A percentile compares a stretch with the other conserved stretches of the same genome.
Evolutionary conservation across 768 basidiomycete genomes (phyloP).

Genomic region (Floccularia luteovirens): DNA sequence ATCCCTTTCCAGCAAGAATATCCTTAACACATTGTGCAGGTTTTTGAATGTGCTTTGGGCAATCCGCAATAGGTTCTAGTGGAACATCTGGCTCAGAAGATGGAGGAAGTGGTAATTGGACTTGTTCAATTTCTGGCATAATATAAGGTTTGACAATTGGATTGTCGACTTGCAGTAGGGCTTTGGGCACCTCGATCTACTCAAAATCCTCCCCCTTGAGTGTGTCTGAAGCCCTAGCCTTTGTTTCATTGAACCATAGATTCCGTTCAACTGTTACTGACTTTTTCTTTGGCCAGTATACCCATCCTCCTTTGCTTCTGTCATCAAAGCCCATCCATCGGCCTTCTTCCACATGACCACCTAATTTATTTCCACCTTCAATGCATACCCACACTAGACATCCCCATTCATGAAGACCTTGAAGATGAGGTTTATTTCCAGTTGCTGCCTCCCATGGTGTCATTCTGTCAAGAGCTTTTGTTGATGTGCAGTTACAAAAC

Average conservation of each 20-base stretch:
- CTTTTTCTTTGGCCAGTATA: constrained; percentile 21
- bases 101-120: too few relatives aligned
- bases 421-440: constrained; percentile 16
- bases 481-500: constrained; percentile 21
- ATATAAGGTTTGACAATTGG: background rate
- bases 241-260: constrained; percentile 8
- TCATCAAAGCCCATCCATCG: constrained; percentile 19
- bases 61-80: background rate
- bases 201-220: background rate
- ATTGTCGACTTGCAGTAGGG: background rate
- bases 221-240: background rate
- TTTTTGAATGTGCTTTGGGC: background rate
- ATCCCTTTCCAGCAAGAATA: background rate
- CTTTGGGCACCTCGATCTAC: background rate
- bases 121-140: background rate
- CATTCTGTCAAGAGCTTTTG: constrained; percentile 8
- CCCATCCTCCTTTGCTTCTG: constrained; percentile 13
- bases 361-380: constrained; percentile 11
- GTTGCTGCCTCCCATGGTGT: constrained; percentile 10
- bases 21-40: background rate
- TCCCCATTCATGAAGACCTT: constrained; percentile 15
- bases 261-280: constrained; percentile 17
- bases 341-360: constrained; percentile 9
- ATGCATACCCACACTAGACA: constrained; percentile 14
- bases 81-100: too few relatives aligned